Evolutionary conservation across 129 eudicot species (phyloP), one percentile per base, ranked within the genome.

Genomic region (Artemisia annua): DNA sequence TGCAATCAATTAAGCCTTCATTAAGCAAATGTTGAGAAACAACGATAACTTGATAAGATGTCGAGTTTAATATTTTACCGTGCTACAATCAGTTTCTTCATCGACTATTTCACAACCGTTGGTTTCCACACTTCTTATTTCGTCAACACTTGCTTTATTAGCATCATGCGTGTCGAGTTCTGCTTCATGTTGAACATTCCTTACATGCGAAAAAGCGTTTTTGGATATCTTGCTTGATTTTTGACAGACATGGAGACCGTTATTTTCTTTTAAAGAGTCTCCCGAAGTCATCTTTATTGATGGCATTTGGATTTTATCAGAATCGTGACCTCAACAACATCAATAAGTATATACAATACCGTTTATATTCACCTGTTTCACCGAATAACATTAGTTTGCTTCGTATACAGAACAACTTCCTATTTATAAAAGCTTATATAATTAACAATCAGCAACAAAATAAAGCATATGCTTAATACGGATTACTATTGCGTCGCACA

Each of bases 161-260:
- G 69, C 74, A 76, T 30, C 43, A 69, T 11, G 70, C 13, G 62
- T 57, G 32, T 67, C 80, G 67, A 78, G 72, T 63, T 83, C 86
- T 48, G 74, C 83, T 53, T 73, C 85, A 52, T 67, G 76, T 18
- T 80, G 88, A 58, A 78, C 71, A 73, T 65, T 69, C 52, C 74
- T 83, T 66, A 70, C 50, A 35, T 46, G 85, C 63, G 95, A 78
- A 71, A 72, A 81, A 69, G 94, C 76, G 69, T 26, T 72, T 81
- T 93, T 93, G 69, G 85, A 82, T 66, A 89, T 93, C 73, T 77
- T 83, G 79, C 70, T 84, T 43, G 98, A 93, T 62, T 83, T 89
- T 63, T 77, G 91, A 77, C 98, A 83, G 26, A 86, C 87, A 66
- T 71, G 91, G 53, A 93, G 92, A 80, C 90, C 83, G 19, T 78